A percentile compares a stretch with the other conserved stretches of the same genome.
These are phyloP conservation scores for Malassezia caprae DNA, from an alignment of 1,284 basidiomycete genomes.

Conservation along the genomic window DNA sequence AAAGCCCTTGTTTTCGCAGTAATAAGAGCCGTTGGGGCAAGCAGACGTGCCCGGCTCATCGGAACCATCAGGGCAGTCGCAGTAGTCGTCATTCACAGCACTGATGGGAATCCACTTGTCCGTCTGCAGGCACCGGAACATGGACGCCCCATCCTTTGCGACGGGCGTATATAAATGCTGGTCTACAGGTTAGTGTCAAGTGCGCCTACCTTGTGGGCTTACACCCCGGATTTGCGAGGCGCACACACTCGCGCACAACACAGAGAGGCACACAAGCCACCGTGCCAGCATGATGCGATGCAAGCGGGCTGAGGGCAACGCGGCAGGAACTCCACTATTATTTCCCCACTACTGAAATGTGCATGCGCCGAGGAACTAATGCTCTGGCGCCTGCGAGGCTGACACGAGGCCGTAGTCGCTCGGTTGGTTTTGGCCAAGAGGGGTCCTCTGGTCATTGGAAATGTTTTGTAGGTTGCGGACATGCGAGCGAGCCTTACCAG, in stretches of 20 bases:
- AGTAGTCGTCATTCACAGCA: slow-evolving; percentile 85
- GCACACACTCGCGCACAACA: slow-evolving; percentile 52
- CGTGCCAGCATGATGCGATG: background rate
- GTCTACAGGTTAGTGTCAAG: background rate
- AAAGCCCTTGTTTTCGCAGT: slow-evolving; percentile 80
- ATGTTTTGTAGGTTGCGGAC: background rate
- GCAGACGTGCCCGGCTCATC: slow-evolving; percentile 90
- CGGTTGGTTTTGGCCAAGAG: background rate
- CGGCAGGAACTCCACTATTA: background rate
- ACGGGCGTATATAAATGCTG: slow-evolving; percentile 5
- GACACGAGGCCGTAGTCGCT: slow-evolving; percentile 12
- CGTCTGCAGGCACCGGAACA: slow-evolving; percentile 33
- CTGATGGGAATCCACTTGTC: slow-evolving; percentile 54
- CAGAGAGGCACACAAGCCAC: slow-evolving; percentile 49
- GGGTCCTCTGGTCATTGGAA: background rate
- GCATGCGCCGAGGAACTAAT: background rate
- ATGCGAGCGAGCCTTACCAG: background rate
- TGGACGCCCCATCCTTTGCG: slow-evolving; percentile 5
- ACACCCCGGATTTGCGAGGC: slow-evolving; percentile 9
- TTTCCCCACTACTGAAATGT: background rate
- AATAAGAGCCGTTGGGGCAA: slow-evolving; percentile 65
- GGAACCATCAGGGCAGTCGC: slow-evolving; percentile 82
- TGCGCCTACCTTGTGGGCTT: slow-evolving; percentile 3
- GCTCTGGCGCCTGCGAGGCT: background rate
- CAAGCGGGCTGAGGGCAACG: background rate